Evolutionary conservation across 1,139 yeast genomes (phyloP).

Genomic region (Taphrina communis): DNA sequence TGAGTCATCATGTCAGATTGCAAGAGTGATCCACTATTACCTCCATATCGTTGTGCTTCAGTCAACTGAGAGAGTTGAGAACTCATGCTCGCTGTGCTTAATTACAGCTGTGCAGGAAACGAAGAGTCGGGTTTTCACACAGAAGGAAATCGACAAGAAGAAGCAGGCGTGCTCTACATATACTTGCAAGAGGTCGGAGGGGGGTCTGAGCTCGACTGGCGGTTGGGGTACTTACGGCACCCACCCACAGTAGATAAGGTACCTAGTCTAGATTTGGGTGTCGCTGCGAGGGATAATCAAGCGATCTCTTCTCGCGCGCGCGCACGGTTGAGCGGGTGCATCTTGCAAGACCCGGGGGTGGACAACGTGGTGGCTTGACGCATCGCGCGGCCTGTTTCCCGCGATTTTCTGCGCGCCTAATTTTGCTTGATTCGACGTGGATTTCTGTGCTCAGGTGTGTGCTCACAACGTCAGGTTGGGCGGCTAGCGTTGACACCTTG

Average conservation of each 20-base stretch:
- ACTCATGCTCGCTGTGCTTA: neutral
- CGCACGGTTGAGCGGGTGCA: no score
- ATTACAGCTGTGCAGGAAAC: neutral
- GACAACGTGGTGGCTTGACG: neutral
- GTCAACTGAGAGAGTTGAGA: neutral
- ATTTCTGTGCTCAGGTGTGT: no score
- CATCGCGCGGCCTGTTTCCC: no score
- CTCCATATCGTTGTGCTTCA: slow-evolving; percentile 28
- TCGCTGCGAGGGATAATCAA: no score
- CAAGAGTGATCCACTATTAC: neutral
- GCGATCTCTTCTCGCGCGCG: no score
- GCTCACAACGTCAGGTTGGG: no score
- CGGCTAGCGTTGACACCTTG: no score
- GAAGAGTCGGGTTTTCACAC: neutral
- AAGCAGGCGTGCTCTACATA: neutral
- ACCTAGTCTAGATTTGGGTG: no score
- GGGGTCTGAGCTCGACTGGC: neutral
- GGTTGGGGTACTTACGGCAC: no score
- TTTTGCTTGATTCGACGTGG: neutral
- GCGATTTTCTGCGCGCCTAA: neutral
- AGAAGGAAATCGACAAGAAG: no score
- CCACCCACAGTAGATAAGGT: no score
- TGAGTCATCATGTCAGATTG: neutral
- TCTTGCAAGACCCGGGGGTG: neutral
- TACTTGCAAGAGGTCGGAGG: neutral